Evolutionary conservation across 176 grass and related monocot genomes (phyloP), one percentile per base, ranked within the genome.

Genomic region (Melocanna baccifera): DNA sequence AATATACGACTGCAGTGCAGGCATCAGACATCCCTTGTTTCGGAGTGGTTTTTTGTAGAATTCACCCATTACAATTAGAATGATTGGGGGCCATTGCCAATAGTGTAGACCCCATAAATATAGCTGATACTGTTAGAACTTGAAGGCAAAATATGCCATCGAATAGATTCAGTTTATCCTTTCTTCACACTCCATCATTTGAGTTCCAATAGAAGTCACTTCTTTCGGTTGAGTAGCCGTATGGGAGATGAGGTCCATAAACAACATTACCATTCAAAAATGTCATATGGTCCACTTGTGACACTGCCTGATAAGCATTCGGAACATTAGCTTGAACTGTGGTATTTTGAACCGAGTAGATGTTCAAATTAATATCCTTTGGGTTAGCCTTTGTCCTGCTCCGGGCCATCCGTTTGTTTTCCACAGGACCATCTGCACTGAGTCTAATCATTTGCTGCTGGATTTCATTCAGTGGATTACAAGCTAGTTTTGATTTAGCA

Each of bases 171-270:
- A 45, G 55, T 32, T 23, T 83, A 63, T 73, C 50, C 26, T 63
- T 29, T 70, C 70, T 50, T 87, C 67, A 82, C 14, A 69, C 43
- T 77, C 65, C 74, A 4, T 82, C 80, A 67, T 76, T 94, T 72
- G 92, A 82, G 73, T 75, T 90, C 88, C 92, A 89, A 84, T 87
- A 88, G 37, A 85, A 84, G 23, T 91, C 86, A 65, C 80, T 73
- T 81, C 79, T 89, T 86, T 89, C 87, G 50, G 77, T 64, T 0
- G 85, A 81, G 85, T 97, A 94, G 32, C 75, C 73, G 34, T 92
- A 91, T 4, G 86, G 92, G 53, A 91, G 90, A 89, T 83, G 91
- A 79, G 95, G 92, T 81, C 94, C 94, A 87, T 91, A 97, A 65
- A 88, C 94, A 70, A 87, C 79, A 87, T 78, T 82, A 5, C 91